Evolutionary conservation across 345 rosid species (phyloP).

Genomic region (Salix dunnii): DNA sequence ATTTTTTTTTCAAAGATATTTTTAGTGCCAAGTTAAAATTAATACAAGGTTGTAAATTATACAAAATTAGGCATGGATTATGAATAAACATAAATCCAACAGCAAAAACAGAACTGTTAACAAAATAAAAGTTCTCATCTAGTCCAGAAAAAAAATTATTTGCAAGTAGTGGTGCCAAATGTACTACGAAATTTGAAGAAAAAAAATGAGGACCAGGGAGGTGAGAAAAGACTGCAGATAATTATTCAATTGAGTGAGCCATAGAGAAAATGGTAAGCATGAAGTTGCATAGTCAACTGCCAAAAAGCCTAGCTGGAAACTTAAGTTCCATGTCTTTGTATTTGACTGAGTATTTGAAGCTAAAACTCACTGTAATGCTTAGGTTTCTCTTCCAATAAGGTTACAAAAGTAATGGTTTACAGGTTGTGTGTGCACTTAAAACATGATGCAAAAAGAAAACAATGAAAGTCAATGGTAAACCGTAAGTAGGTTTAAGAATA

Average conservation of each 20-base stretch:
- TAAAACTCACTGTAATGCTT: not conserved
- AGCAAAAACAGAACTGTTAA: not conserved
- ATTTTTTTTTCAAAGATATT: not conserved
- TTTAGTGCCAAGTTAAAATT: not conserved
- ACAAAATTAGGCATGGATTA: not conserved
- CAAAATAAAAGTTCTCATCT: not conserved
- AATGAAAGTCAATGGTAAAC: not conserved
- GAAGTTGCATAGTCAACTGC: not conserved
- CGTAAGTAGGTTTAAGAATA: slow-evolving; percentile 27
- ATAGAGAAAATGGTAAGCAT: not conserved
- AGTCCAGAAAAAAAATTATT: not conserved
- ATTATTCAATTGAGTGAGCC: not conserved
- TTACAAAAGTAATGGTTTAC: not conserved
- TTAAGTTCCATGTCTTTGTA: not conserved
- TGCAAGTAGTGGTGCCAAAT: not conserved
- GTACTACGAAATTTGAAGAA: not conserved
- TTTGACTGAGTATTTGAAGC: not conserved
- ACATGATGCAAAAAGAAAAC: not conserved
- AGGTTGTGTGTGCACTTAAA: not conserved
- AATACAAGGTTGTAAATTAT: not conserved
- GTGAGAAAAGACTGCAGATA: not conserved
- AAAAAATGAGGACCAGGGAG: not conserved
- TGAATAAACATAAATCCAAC: not conserved
- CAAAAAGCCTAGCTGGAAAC: not conserved
- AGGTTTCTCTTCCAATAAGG: not conserved